These are phyloP conservation scores for Sarocladium kiliense DNA, from an alignment of 2,329 filamentous ascomycete genomes.

Conservation along the genomic window DNA sequence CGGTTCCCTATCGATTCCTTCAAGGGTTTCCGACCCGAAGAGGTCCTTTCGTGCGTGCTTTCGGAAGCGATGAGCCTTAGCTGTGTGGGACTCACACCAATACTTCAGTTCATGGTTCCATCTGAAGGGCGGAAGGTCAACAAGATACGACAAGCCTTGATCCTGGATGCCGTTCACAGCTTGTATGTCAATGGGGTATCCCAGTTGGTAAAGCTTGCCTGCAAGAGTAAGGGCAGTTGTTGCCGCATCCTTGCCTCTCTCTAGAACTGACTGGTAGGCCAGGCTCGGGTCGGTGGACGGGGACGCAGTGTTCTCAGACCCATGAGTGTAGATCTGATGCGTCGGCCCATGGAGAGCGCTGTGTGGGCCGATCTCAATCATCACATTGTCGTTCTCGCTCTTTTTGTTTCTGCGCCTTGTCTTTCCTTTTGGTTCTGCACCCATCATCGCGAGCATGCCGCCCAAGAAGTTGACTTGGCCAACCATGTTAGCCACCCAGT, in stretches of 20 bases:
- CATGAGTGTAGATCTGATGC: conserved; percentile 8
- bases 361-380: conserved; percentile 15
- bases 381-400: neutral
- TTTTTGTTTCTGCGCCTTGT: neutral
- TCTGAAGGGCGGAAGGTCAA: conserved; percentile 21
- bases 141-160: conserved; percentile 23
- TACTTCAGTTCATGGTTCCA: conserved; percentile 16
- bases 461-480: neutral
- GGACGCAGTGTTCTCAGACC: neutral
- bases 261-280: neutral
- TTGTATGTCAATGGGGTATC: neutral
- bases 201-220: neutral
- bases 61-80: conserved; percentile 19
- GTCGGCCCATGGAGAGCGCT: conserved; percentile 12
- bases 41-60: conserved; percentile 20
- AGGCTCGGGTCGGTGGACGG: neutral
- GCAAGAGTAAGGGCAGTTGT: neutral
- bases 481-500: conserved; percentile 19
- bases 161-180: conserved; percentile 12
- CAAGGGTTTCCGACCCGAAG: conserved; percentile 17
- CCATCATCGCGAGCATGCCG: neutral
- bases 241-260: neutral
- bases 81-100: conserved; percentile 18
- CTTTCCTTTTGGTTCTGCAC: neutral
- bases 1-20: conserved; percentile 18